A percentile compares a stretch with the other conserved stretches of the same genome.
These are phyloP conservation scores for Cordyceps militaris DNA, from an alignment of 2,329 filamentous ascomycete species.

Conservation along the genomic window DNA sequence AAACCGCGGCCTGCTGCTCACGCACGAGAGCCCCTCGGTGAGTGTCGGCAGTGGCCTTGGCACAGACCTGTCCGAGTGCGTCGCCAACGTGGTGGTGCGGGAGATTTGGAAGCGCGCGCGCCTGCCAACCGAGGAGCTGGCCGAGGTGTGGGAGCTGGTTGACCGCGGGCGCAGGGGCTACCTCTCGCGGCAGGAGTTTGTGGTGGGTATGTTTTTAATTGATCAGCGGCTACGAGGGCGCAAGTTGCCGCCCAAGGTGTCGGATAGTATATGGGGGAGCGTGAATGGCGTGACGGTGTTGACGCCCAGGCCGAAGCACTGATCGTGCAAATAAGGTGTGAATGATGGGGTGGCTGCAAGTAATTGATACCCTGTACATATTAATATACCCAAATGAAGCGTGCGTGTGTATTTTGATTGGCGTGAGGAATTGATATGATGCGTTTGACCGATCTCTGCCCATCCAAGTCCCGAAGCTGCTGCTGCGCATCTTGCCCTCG, in stretches of 20 bases:
- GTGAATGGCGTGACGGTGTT: slow-evolving; percentile 42
- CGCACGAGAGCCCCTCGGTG: slow-evolving; percentile 16
- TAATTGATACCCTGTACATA: too few relatives aligned
- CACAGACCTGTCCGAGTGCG: slow-evolving; percentile 38
- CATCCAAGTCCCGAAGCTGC: too few relatives aligned
- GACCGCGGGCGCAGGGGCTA: slow-evolving; percentile 48
- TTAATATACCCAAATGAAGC: too few relatives aligned
- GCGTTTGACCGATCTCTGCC: too few relatives aligned
- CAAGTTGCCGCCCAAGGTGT: slow-evolving; percentile 66
- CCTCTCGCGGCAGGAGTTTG: slow-evolving; percentile 64
- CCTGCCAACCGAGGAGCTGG: slow-evolving; percentile 59
- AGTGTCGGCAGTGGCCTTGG: slow-evolving; percentile 16
- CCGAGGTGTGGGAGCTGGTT: slow-evolving; percentile 72
- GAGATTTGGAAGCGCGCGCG: slow-evolving; percentile 72
- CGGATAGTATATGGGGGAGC: slow-evolving; percentile 70
- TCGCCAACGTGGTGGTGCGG: slow-evolving; percentile 60
- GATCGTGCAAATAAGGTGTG: not conserved
- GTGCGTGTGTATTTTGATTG: too few relatives aligned
- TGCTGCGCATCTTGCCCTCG: too few relatives aligned
- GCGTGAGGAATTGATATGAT: too few relatives aligned
- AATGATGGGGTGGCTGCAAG: not conserved
- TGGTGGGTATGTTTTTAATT: slow-evolving; percentile 76
- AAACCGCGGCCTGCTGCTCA: slow-evolving; percentile 56
- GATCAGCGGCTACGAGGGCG: slow-evolving; percentile 73
- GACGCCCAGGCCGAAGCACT: slow-evolving; percentile 22